Evolutionary conservation across 805 yeast species (phyloP).

Genomic region (Barnettozyma populi): DNA sequence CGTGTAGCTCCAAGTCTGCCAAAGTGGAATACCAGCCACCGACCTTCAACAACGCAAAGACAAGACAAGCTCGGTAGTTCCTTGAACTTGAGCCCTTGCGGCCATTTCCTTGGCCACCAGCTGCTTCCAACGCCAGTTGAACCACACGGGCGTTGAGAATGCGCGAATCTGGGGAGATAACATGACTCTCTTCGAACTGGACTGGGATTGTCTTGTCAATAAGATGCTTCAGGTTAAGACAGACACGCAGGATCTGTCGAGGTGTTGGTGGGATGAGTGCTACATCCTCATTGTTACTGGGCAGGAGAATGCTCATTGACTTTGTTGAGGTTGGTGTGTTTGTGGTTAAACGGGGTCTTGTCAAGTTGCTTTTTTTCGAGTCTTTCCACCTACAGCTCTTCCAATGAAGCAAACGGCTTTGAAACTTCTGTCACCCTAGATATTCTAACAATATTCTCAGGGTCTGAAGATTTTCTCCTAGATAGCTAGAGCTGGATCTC

Average conservation of each 20-base stretch:
- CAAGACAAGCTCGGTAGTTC: conserved; percentile 61
- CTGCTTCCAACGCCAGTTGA: conserved; percentile 61
- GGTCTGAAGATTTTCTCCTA: too few species aligned
- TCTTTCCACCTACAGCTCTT: too few species aligned
- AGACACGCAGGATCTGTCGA: conserved; percentile 62
- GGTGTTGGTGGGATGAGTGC: conserved; percentile 41
- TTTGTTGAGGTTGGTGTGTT: background rate
- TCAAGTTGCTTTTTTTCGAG: too few species aligned
- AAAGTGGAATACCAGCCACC: conserved; percentile 70
- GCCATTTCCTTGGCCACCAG: conserved; percentile 72
- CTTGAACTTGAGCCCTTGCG: conserved; percentile 45
- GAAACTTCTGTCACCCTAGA: too few species aligned
- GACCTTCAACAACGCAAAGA: conserved; percentile 71
- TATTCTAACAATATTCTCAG: too few species aligned
- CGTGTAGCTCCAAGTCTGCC: conserved; percentile 55
- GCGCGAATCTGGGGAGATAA: conserved; percentile 52
- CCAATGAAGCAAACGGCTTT: too few species aligned
- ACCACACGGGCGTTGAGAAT: conserved; percentile 55
- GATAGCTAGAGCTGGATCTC: too few species aligned
- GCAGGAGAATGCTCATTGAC: background rate
- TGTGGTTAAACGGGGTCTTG: too few species aligned
- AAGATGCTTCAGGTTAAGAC: conserved; percentile 64
- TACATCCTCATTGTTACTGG: background rate
- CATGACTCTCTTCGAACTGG: conserved; percentile 44
- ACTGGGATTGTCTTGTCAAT: conserved; percentile 71